These are phyloP conservation scores for Aurifilum marmelostoma DNA, from an alignment of 2,329 filamentous ascomycete species.

Conservation along the genomic window DNA sequence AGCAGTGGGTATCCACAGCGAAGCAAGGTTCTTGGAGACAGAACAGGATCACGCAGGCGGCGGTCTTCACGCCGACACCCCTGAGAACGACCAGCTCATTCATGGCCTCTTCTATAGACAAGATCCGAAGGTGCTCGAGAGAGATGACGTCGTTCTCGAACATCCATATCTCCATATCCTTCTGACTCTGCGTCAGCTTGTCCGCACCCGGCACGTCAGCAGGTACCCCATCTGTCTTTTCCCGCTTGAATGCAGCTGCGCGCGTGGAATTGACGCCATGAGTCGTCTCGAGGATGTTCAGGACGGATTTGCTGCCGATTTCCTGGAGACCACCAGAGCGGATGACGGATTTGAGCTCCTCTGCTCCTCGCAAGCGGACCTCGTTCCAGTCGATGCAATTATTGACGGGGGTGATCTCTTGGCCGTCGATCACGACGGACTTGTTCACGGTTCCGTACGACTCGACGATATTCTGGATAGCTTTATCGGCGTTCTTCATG, in stretches of 20 bases:
- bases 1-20: slow-evolving; percentile 62
- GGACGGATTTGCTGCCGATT: slow-evolving; percentile 40
- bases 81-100: slow-evolving; percentile 52
- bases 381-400: slow-evolving; percentile 68
- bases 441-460: slow-evolving; percentile 22
- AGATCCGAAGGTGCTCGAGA: slow-evolving; percentile 53
- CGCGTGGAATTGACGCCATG: slow-evolving; percentile 64
- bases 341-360: slow-evolving; percentile 70
- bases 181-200: slow-evolving; percentile 49
- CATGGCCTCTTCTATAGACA: slow-evolving; percentile 53
- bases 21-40: slow-evolving; percentile 57
- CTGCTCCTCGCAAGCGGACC: slow-evolving; percentile 60
- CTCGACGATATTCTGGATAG: slow-evolving; percentile 61
- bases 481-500: slow-evolving; percentile 59
- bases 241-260: slow-evolving; percentile 48
- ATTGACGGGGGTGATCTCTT: slow-evolving; percentile 17
- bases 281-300: slow-evolving; percentile 62
- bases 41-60: slow-evolving; percentile 60
- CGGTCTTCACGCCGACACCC: slow-evolving; percentile 61
- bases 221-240: slow-evolving; percentile 42
- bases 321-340: slow-evolving; percentile 71
- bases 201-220: slow-evolving; percentile 48
- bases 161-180: slow-evolving; percentile 59
- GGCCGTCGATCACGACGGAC: slow-evolving; percentile 9
- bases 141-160: slow-evolving; percentile 62